phyloP scores from a whole-genome alignment of 225 moss, liverwort and hornwort genomes.

The Takakia lepidozioides region DNA sequence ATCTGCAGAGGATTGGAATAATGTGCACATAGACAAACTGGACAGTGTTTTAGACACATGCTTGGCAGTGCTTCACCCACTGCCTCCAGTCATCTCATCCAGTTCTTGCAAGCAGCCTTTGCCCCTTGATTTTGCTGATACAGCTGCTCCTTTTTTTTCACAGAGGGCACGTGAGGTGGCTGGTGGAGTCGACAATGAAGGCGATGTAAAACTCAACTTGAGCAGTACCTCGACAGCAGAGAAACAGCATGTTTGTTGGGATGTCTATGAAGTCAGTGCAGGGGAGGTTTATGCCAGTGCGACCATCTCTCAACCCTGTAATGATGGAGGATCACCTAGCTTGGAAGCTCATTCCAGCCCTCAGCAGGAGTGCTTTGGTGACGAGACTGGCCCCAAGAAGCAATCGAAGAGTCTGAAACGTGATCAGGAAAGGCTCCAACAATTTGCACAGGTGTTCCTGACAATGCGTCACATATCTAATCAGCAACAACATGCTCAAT shows the following conservation, averaged over 20 bases:
- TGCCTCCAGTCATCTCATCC: conserved; percentile 22
- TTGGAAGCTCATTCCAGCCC: not conserved
- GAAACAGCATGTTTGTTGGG: not conserved
- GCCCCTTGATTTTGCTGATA: conserved; percentile 19
- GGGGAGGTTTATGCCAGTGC: conserved; percentile 1
- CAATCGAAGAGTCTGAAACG: conserved; percentile 20
- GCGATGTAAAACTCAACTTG: too few relatives aligned
- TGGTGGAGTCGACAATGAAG: too few relatives aligned
- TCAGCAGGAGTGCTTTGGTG: not conserved
- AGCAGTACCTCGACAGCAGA: too few relatives aligned
- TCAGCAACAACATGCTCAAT: conserved; percentile 72
- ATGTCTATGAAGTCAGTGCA: not conserved
- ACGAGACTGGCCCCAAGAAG: conserved; percentile 8
- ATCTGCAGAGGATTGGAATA: conserved; percentile 41
- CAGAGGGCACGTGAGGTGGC: too few relatives aligned
- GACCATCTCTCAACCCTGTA: conserved; percentile 4
- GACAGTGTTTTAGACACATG: conserved; percentile 62
- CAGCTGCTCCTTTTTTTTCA: too few relatives aligned
- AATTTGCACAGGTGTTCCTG: conserved; percentile 73
- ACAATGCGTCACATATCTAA: conserved; percentile 56
- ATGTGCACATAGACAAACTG: conserved; percentile 45
- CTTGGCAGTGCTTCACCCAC: conserved; percentile 34
- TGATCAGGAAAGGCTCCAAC: conserved; percentile 51
- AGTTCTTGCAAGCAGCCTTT: conserved; percentile 15
- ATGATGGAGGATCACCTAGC: conserved; percentile 1